Percentiles rank a stretch among this genome's conserved stretches.
Evolutionary conservation across 2,329 filamentous ascomycete species (phyloP).

Genomic region (Cordyceps javanica): DNA sequence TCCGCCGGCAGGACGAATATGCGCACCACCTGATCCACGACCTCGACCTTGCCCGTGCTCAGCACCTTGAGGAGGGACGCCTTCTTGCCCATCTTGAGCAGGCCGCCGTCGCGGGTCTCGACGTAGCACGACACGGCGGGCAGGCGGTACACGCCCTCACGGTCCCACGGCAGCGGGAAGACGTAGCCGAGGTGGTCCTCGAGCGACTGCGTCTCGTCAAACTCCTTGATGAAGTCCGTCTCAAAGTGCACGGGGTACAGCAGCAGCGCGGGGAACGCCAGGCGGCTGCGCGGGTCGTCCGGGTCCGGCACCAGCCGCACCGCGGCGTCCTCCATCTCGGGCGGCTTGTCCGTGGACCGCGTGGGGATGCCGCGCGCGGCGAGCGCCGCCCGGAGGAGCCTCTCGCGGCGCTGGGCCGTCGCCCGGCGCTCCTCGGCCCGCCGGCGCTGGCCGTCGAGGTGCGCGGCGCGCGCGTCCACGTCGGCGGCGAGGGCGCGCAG

Average conservation of each 20-base stretch:
- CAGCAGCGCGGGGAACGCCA: conserved; percentile 74
- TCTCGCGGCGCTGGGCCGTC: conserved; percentile 48
- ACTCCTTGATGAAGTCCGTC: conserved; percentile 85
- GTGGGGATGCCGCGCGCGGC: conserved; percentile 63
- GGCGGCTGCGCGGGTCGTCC: conserved; percentile 62
- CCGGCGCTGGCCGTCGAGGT: conserved; percentile 47
- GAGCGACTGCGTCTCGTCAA: conserved; percentile 69
- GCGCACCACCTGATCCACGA: conserved; percentile 78
- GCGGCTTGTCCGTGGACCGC: conserved; percentile 62
- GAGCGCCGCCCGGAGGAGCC: conserved; percentile 60
- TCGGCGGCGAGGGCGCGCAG: conserved; percentile 58
- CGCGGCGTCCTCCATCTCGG: conserved; percentile 80
- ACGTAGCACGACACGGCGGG: conserved; percentile 77
- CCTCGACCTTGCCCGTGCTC: conserved; percentile 69
- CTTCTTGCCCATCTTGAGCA: conserved; percentile 89
- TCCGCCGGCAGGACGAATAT: conserved; percentile 75
- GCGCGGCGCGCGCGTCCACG: conserved; percentile 53
- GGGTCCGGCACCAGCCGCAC: conserved; percentile 66
- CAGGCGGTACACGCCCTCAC: conserved; percentile 56
- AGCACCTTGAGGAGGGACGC: conserved; percentile 70
- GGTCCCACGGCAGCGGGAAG: conserved; percentile 84
- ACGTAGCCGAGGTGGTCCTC: conserved; percentile 78
- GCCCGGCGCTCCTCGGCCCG: conserved; percentile 50
- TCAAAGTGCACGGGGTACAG: conserved; percentile 79
- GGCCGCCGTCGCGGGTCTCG: conserved; percentile 70